Conservation (phyloP, 306 rosid genomes). For the Oemleria cerasiformis region DNA sequence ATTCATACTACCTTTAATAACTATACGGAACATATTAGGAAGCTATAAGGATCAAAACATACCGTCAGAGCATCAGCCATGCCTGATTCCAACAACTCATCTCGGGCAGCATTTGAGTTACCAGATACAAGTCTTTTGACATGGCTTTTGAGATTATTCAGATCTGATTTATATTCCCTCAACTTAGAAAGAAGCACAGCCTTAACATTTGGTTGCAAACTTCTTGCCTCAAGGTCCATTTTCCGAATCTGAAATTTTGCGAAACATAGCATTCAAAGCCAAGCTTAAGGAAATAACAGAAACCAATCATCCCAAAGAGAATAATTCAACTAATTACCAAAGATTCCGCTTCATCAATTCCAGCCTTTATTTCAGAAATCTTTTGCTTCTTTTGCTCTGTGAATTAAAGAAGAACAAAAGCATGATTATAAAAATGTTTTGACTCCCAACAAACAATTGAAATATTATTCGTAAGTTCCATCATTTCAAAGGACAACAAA, state of each 20-base stretch:
- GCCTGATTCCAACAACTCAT: slow-evolving; percentile 93
- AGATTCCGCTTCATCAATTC: slow-evolving; percentile 87
- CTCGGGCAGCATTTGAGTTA: slow-evolving; percentile 72
- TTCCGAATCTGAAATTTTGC: slow-evolving; percentile 58
- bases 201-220: slow-evolving; percentile 84
- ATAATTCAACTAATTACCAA: slow-evolving; percentile 49
- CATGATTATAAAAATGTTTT: not conserved
- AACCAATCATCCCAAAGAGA: slow-evolving; percentile 24
- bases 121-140: slow-evolving; percentile 72
- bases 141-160: slow-evolving; percentile 83
- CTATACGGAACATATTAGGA: not conserved
- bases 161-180: slow-evolving; percentile 93
- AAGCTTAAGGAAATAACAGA: slow-evolving; percentile 2
- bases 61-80: slow-evolving; percentile 91
- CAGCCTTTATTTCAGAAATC: slow-evolving; percentile 70
- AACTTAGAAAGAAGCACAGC: slow-evolving; percentile 81
- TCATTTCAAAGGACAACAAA: not conserved
- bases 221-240: slow-evolving; percentile 95
- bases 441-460: not conserved
- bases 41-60: slow-evolving; percentile 20
- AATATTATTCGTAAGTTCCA: not conserved
- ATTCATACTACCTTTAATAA: not conserved
- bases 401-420: slow-evolving; percentile 10
- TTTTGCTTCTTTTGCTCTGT: slow-evolving; percentile 96
- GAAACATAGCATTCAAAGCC: slow-evolving; percentile 22